These are phyloP conservation scores for Pythium volutum DNA, from an alignment of 352 stramenopile species.

Conservation along the genomic window DNA sequence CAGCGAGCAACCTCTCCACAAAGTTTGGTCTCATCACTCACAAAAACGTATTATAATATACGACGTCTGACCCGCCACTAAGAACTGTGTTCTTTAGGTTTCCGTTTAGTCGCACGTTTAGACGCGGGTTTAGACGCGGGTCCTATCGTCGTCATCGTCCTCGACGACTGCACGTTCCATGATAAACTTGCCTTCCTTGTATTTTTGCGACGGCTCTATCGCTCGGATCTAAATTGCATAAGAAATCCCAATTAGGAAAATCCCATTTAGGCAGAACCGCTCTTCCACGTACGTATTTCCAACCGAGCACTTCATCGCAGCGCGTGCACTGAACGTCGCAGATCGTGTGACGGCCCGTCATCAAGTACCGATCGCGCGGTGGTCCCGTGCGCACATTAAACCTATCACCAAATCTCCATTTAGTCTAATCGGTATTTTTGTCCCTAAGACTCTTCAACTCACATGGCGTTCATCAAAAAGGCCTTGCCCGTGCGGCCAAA, in stretches of 20 bases:
- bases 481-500: conserved; percentile 73
- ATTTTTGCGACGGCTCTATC: conserved; percentile 79
- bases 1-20: too few relatives aligned
- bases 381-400: conserved; percentile 63
- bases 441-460: conserved; percentile 5
- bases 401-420: conserved; percentile 31
- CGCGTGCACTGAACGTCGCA: conserved; percentile 58
- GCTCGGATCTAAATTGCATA: conserved; percentile 51
- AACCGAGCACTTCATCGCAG: conserved; percentile 65
- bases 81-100: background rate
- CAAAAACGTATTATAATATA: conserved; percentile 10
- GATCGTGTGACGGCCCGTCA: conserved; percentile 82
- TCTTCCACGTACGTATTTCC: conserved; percentile 68
- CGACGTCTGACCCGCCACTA: background rate
- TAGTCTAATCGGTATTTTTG: background rate
- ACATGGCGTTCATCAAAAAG: conserved; percentile 81
- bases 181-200: conserved; percentile 86
- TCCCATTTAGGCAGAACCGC: background rate
- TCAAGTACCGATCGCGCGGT: conserved; percentile 65
- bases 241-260: background rate
- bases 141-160: conserved; percentile 49
- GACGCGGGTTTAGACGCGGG: background rate
- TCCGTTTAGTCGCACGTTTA: background rate
- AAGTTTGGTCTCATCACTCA: background rate
- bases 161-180: conserved; percentile 75